phyloP scores from a whole-genome alignment of 805 yeast genomes.

The Lachancea thermotolerans region DNA sequence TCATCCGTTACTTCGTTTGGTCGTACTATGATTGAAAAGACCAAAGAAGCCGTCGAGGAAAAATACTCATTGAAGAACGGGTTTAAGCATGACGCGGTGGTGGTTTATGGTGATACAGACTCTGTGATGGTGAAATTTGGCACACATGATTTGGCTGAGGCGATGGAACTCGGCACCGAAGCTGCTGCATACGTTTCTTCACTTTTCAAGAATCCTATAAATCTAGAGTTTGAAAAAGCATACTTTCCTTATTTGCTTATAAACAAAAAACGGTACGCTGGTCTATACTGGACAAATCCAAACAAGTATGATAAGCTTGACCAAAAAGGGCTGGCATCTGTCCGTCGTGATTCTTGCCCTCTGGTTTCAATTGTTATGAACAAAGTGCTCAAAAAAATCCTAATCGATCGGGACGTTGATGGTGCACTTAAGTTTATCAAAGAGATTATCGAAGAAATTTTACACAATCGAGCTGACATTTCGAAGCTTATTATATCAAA shows the following conservation, averaged over 20 bases:
- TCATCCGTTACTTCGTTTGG: constrained; percentile 95
- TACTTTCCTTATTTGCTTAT: constrained; percentile 90
- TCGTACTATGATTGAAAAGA: constrained; percentile 90
- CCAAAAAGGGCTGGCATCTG: constrained; percentile 97
- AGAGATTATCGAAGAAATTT: constrained; percentile 77
- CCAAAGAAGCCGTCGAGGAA: constrained; percentile 79
- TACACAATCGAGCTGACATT: constrained; percentile 87
- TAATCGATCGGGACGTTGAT: constrained; percentile 79
- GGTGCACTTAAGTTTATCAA: constrained; percentile 84
- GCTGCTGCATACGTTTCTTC: constrained; percentile 87
- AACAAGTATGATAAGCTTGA: constrained; percentile 95
- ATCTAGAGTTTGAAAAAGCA: constrained; percentile 92
- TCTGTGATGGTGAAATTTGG: constrained; percentile 99
- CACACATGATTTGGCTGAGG: constrained; percentile 62
- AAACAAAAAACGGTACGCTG: constrained; percentile 96
- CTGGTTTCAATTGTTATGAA: constrained; percentile 93
- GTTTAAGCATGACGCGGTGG: constrained; percentile 74
- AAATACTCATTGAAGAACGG: constrained; percentile 79
- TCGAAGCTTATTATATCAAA: constrained; percentile 92
- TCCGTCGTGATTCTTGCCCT: constrained; percentile 94
- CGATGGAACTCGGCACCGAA: constrained; percentile 89
- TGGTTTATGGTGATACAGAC: constrained; percentile 97
- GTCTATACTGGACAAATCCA: constrained; percentile 90
- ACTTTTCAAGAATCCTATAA: constrained; percentile 76
- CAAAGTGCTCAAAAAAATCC: constrained; percentile 73